Evolutionary conservation across 1,284 basidiomycete species (phyloP), one percentile per base, ranked within the genome.

Genomic region (Microbotryum silenes-acaulis): DNA sequence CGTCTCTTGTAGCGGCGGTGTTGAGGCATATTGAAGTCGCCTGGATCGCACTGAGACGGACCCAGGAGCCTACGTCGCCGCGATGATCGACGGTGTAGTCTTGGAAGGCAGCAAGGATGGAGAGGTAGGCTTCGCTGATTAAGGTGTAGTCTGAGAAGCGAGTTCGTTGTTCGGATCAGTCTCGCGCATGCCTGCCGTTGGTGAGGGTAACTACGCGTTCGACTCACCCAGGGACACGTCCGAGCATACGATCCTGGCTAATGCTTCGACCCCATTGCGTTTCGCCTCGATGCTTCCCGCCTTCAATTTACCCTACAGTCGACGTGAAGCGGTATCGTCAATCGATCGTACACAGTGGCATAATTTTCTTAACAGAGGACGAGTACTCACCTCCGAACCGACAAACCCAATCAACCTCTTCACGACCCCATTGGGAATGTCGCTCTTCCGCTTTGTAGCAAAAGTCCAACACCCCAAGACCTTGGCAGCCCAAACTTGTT

Each of bases 1-100:
- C 8, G 31, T 7, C 7, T 10, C 31, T 31, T 18, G 49, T 27
- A 18, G 9, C 37, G 14, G 49, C 31, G 25, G 50, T 6, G 86
- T 84, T 54, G 84, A 85, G 48, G 84, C 1, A 61, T 7, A 5
- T 57, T 47, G 16, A 62, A n/a, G 0, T 44, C n/a, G 33, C 57
- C 1, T 21, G 18, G 16, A 62, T 37, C 18, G 59, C 59, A 3
- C 53, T 79, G n/a, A 88, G 80, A 55, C 96, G 86, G 33, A 96
- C 83, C 93, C 93, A 97, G 0, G 93, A 97, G 31, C 96, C 96
- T 27, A 99, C 89, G 73, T 99, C 96, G 6, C 96, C 96, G 61
- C 96, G 83, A 75, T 96, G 88, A 73, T 98, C 96, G 37, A 83
- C 85, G 2, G 90, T 86, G 73, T 97, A 97, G 77, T 99, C 94